Evolutionary conservation across 2,329 filamentous ascomycete species (phyloP).

Genomic region (Sphaerulina musiva): DNA sequence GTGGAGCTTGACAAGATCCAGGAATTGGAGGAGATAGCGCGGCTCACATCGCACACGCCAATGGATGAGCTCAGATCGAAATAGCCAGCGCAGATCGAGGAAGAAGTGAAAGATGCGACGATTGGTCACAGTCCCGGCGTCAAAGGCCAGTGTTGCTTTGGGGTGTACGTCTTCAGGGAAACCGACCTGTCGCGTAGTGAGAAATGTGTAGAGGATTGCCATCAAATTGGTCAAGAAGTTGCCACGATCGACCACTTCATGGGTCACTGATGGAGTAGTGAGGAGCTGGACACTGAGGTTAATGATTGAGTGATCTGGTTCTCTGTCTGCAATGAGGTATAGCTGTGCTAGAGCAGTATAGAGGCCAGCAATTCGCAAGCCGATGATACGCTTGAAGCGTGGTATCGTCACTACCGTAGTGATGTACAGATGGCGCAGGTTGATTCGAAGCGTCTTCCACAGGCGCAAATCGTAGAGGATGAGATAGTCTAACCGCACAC

Average conservation of each 20-base stretch:
- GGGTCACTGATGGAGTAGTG: conserved; percentile 92
- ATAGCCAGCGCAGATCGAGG: conserved; percentile 83
- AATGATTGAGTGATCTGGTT: conserved; percentile 97
- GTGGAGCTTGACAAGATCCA: conserved; percentile 91
- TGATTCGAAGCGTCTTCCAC: conserved; percentile 92
- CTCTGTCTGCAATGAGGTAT: conserved; percentile 90
- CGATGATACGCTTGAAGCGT: conserved; percentile 89
- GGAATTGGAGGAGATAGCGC: conserved; percentile 85
- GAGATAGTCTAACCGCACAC: conserved; percentile 86
- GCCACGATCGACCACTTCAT: conserved; percentile 86
- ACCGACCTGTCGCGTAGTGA: conserved; percentile 91
- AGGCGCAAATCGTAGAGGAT: conserved; percentile 89
- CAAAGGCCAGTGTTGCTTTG: conserved; percentile 81
- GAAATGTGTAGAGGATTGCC: conserved; percentile 93
- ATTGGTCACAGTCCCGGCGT: conserved; percentile 91
- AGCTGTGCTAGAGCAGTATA: conserved; percentile 91
- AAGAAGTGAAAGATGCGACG: conserved; percentile 97
- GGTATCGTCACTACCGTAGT: conserved; percentile 93
- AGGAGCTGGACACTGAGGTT: conserved; percentile 95
- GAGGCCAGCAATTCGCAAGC: conserved; percentile 85
- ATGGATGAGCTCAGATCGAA: conserved; percentile 82
- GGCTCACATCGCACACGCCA: conserved; percentile 74
- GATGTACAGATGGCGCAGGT: conserved; percentile 88
- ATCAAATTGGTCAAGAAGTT: conserved; percentile 95
- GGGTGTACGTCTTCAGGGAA: conserved; percentile 85